Evolutionary conservation across 495 filamentous ascomycete species (phyloP), one percentile per base, ranked within the genome.

Genomic region (Collariella sp.): DNA sequence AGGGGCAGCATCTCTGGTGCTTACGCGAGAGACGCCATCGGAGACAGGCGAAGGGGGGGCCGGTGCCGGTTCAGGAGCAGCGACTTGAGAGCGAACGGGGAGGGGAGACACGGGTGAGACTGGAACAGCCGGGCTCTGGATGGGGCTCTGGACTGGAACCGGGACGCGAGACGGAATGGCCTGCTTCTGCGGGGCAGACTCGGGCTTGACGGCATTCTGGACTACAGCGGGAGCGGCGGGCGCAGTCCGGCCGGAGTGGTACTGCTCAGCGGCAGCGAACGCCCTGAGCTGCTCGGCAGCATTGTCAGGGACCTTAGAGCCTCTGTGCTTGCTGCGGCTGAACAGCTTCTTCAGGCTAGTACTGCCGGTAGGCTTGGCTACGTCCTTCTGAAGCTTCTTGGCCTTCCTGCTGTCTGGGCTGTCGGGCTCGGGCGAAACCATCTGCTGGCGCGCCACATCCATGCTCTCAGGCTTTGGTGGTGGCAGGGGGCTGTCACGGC

Each of bases 341-440:
- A 87, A 86, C 50, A 87, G 63, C 69, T 82, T 85, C 58, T 73
- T 78, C 50, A 87, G 76, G 6, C 79, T 72, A 24, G 66, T 74
- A 38, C 66, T 64, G 10, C 59, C 67, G 15, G 64, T 56, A 2
- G 50, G 44, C 61, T 74, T 76, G 57, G 74, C 75, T 66, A 79
- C 76, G 57, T 80, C 76, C 56, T 76, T 76, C 34, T 76, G 73
- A 38, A 83, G 72, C 67, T 81, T 83, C 57, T 76, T 79, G 3
- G 65, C 67, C 57, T 69, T 73, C 63, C 74, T 78, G 55, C 63
- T 65, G 5, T 78, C 72, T 1, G 67, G 74, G 62, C 72, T 76
- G 24, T 63, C 67, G 7, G 74, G 70, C 23, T 74, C 75, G 9
- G 75, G 70, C 11, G 76, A 76, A 20, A 64, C 46, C 68, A 74